These are phyloP conservation scores for Clarireedia homoeocarpa DNA, from an alignment of 2,329 filamentous ascomycete species.

Conservation along the genomic window DNA sequence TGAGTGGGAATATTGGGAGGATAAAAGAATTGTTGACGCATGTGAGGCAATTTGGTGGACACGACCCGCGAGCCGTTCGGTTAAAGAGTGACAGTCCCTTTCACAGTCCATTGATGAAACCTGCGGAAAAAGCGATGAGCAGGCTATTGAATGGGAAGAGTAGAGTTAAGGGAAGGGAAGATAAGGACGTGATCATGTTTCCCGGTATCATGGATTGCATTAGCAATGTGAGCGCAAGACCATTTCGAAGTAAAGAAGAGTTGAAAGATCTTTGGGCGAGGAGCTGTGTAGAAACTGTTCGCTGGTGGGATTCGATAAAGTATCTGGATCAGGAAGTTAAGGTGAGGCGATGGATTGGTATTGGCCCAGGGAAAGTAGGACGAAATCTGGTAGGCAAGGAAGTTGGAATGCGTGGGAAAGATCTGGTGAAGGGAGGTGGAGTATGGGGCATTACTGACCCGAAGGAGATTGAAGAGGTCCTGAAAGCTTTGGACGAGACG, in stretches of 20 bases:
- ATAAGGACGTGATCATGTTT: constrained; percentile 63
- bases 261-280: constrained; percentile 72
- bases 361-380: constrained; percentile 90
- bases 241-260: constrained; percentile 65
- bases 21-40: constrained; percentile 79
- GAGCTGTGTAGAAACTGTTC: constrained; percentile 84
- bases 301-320: constrained; percentile 89
- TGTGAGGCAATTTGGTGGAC: constrained; percentile 79
- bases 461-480: constrained; percentile 61
- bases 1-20: constrained; percentile 76
- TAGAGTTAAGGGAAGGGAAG: constrained; percentile 43
- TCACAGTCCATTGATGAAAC: constrained; percentile 86
- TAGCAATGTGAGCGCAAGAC: constrained; percentile 76
- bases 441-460: constrained; percentile 89
- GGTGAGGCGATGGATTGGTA: constrained; percentile 80
- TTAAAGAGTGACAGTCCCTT: constrained; percentile 86
- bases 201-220: constrained; percentile 70
- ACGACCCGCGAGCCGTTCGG: constrained; percentile 81
- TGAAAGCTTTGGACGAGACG: constrained; percentile 59
- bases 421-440: constrained; percentile 76
- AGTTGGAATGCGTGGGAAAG: constrained; percentile 75
- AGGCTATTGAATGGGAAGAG: constrained; percentile 55
- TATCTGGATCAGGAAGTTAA: constrained; percentile 80
- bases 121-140: constrained; percentile 68
- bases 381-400: constrained; percentile 92